These are phyloP conservation scores for Cadophora luteo-olivacea DNA, from an alignment of 2,329 filamentous ascomycete genomes.

Conservation along the genomic window DNA sequence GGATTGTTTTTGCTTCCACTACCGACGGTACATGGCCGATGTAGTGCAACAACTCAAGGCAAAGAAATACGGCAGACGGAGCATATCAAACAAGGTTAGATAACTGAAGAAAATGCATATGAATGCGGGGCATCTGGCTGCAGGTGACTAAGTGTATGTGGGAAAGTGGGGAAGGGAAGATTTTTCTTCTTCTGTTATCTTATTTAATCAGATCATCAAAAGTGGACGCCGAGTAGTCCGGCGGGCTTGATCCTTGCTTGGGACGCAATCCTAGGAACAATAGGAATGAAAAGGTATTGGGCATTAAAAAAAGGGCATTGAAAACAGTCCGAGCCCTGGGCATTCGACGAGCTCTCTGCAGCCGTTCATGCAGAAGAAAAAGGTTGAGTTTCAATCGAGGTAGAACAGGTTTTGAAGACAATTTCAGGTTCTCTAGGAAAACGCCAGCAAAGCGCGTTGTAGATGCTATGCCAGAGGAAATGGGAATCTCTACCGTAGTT, in stretches of 20 bases:
- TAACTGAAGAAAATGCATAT: neutral
- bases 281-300: neutral
- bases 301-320: neutral
- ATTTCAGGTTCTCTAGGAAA: neutral
- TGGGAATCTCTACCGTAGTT: no score
- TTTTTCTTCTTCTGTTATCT: slow-evolving; percentile 6
- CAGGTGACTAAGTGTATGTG: slow-evolving; percentile 8
- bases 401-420: neutral
- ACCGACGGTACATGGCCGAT: neutral
- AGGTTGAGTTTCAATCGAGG: neutral
- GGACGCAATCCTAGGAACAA: neutral
- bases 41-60: neutral
- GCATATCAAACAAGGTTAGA: neutral
- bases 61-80: neutral
- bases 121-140: neutral
- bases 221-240: slow-evolving; percentile 4
- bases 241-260: neutral
- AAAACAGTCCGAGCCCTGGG: neutral
- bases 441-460: neutral
- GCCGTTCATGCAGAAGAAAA: neutral
- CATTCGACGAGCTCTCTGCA: neutral
- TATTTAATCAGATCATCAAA: slow-evolving; percentile 16
- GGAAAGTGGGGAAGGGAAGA: slow-evolving; percentile 1
- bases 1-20: slow-evolving; percentile 10
- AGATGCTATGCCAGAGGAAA: no score